Evolutionary conservation across 192 early-diverging fungal species (phyloP), one percentile per base, ranked within the genome.

Genomic region (Lobosporangium transversale): DNA sequence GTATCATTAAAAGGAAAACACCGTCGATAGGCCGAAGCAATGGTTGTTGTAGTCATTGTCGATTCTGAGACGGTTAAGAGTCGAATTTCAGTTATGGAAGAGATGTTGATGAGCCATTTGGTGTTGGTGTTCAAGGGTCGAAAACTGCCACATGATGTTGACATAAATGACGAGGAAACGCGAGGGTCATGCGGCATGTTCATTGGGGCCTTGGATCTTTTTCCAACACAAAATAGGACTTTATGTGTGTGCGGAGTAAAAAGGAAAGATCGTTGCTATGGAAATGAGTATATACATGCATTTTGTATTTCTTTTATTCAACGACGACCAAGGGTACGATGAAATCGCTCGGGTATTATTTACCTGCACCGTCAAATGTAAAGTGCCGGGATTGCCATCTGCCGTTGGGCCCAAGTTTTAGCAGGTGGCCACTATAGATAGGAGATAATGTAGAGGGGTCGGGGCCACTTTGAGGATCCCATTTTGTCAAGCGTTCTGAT

Each of bases 381-480:
- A 71, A 71, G 7, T 58, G 61, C 5, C 69, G 69, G 17, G 69
- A 63, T 40, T 71, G 69, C 69, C 69, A 71, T 21, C 60, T 60
- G 2, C 53, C 61, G 56, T 61, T 70, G 8, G 60, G 50, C 15
- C 69, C 69, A 2, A 63, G 61, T 37, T 71, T 71, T 11, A 65
- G 37, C 1, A 75, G 45, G 26, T 66, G 52, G 2, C 71, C 71
- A 56, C 63, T 75, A 27, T 66, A 75, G 10, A 61, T 18, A 31
- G 63, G 58, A 51, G 43, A 61, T n/a, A n/a, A n/a, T n/a, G n/a
- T n/a, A n/a, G n/a, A 5, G 63, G 57, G 7, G 50, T 14, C 8
- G 71, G 29, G 24, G 15, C n/a, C n/a, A n/a, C n/a, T n/a, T 2
- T 42, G 24, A 12, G 3, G 42, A 45, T 2, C 40, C 54, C 21